Percentiles rank a stretch among this genome's conserved stretches.
Evolutionary conservation across 2,329 filamentous ascomycete genomes (phyloP).

Genomic region (Sclerotinia borealis): DNA sequence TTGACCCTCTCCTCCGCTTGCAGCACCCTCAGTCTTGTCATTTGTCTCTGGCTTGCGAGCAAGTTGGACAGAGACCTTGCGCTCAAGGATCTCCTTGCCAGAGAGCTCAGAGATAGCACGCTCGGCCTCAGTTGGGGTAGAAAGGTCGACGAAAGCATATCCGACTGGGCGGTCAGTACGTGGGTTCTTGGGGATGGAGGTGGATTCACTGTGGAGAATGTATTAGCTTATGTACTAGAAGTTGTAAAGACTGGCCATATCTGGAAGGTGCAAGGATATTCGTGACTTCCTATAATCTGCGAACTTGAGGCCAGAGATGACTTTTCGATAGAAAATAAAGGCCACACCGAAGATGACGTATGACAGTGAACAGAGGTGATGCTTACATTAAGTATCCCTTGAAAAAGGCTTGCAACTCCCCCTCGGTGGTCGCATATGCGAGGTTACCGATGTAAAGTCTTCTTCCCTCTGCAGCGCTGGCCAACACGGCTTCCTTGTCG

Average conservation of each 20-base stretch:
- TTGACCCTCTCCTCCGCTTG: conserved; percentile 67
- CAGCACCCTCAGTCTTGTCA: conserved; percentile 65
- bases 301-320: conserved; percentile 8
- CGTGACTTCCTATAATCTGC: background rate
- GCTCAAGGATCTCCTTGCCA: conserved; percentile 94
- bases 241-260: background rate
- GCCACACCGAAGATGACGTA: background rate
- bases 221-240: background rate
- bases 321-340: background rate
- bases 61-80: conserved; percentile 98
- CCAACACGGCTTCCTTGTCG: conserved; percentile 85
- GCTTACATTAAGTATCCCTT: conserved; percentile 97
- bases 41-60: conserved; percentile 92
- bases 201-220: conserved; percentile 68
- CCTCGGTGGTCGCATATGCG: conserved; percentile 99
- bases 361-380: conserved; percentile 30
- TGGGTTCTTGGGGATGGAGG: conserved; percentile 98
- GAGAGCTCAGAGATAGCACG: conserved; percentile 93
- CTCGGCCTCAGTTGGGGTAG: conserved; percentile 88
- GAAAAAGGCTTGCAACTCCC: conserved; percentile 99
- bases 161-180: conserved; percentile 97
- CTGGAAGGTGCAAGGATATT: background rate
- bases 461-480: conserved; percentile 96
- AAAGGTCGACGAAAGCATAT: conserved; percentile 98
- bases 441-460: conserved; percentile 99